A percentile compares a stretch with the other conserved stretches of the same genome.
Conservation (phyloP, 331 rosid species). For the Ulmus americana region DNA sequence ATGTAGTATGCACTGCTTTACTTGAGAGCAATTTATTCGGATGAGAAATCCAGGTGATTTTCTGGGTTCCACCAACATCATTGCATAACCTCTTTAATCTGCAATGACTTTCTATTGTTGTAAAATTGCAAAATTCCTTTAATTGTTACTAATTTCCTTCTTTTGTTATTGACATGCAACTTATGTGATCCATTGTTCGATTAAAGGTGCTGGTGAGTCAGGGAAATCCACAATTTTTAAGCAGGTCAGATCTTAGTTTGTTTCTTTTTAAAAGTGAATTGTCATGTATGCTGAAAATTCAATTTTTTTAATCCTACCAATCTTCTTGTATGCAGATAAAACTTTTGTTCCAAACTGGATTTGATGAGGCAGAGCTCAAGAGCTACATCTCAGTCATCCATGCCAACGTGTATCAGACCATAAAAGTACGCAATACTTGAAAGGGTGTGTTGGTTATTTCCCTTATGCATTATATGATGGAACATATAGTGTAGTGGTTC, state of each 20-base stretch:
- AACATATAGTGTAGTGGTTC: slow-evolving; percentile 35
- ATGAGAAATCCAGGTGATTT: background rate
- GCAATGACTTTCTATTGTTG: background rate
- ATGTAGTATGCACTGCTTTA: background rate
- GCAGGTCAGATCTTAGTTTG: slow-evolving; percentile 55
- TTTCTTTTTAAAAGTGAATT: slow-evolving; percentile 13
- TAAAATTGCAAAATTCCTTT: background rate
- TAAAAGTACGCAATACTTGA: slow-evolving; percentile 99
- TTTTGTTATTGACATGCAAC: slow-evolving; percentile 3
- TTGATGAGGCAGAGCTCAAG: slow-evolving; percentile 87
- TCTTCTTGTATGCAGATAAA: slow-evolving; percentile 55
- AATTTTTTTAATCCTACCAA: slow-evolving; percentile 11
- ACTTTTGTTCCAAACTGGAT: slow-evolving; percentile 87
- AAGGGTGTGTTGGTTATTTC: slow-evolving; percentile 99
- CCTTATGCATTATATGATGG: slow-evolving; percentile 44
- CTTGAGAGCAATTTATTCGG: background rate
- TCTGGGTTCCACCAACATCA: background rate
- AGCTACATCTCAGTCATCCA: slow-evolving; percentile 90
- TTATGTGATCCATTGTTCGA: slow-evolving; percentile 17
- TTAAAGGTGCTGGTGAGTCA: slow-evolving; percentile 90
- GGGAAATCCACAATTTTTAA: slow-evolving; percentile 97
- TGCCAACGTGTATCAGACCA: slow-evolving; percentile 98
- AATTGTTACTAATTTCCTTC: background rate
- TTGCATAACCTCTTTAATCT: background rate
- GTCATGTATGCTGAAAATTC: slow-evolving; percentile 9